Percentiles rank a stretch among this genome's conserved stretches.
phyloP scores from a whole-genome alignment of 176 grass and related monocot genomes.

The Elaeis guineensis region DNA sequence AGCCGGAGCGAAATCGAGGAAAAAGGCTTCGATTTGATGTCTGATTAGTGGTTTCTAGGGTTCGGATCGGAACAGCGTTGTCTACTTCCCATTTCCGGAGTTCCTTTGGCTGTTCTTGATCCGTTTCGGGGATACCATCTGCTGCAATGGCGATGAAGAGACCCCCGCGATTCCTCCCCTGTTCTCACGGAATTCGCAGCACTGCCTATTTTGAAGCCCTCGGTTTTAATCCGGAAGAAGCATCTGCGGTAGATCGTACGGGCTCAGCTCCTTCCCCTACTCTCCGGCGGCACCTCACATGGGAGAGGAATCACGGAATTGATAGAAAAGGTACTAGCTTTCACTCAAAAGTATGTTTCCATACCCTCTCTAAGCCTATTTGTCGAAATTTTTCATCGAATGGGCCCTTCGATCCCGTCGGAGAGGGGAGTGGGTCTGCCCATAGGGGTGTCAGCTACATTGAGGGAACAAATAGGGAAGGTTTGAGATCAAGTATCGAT shows the following conservation, averaged over 20 bases:
- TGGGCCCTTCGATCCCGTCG: not conserved
- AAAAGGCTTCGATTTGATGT: no score
- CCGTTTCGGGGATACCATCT: no score
- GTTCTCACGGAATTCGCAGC: no score
- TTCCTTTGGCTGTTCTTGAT: no score
- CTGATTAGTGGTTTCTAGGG: no score
- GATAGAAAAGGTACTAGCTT: not conserved
- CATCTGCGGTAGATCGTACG: not conserved
- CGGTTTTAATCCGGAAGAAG: no score
- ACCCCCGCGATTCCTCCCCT: no score
- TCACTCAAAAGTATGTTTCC: not conserved
- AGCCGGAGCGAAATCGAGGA: no score
- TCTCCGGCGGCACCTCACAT: not conserved
- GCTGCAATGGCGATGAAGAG: no score
- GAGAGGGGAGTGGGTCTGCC: not conserved
- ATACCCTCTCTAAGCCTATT: not conserved
- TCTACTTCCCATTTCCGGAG: no score
- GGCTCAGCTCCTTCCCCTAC: not conserved
- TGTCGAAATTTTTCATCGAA: slow-evolving; percentile 7
- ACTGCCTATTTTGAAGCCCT: no score
- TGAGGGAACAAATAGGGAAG: not conserved
- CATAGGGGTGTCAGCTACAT: not conserved
- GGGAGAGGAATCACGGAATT: not conserved
- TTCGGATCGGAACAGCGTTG: no score
- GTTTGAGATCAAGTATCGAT: not conserved